phyloP scores from a whole-genome alignment of 441 rosid genomes.

The Jatropha podagrica region DNA sequence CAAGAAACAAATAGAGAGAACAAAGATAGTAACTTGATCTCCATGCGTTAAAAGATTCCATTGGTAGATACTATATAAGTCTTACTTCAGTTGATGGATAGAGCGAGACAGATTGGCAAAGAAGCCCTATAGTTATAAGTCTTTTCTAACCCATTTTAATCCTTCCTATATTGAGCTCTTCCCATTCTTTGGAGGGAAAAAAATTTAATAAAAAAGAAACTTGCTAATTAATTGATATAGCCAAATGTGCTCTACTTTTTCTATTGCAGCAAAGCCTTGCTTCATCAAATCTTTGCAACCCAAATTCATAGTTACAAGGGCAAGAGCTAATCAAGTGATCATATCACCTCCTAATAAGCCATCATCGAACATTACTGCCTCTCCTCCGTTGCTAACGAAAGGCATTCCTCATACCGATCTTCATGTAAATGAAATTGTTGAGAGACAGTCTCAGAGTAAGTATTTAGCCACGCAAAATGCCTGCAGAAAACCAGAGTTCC shows the following conservation, averaged over 20 bases:
- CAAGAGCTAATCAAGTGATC: conserved; percentile 30
- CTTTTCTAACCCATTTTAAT: neutral
- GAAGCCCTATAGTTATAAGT: too few relatives aligned
- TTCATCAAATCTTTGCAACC: conserved; percentile 3
- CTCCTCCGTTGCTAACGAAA: conserved; percentile 27
- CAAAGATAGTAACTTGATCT: neutral
- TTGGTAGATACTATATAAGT: neutral
- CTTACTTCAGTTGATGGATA: neutral
- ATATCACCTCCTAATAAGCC: conserved; percentile 28
- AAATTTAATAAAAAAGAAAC: too few relatives aligned
- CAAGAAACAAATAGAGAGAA: conserved; percentile 5
- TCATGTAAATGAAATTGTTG: conserved; percentile 34
- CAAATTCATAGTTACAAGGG: conserved; percentile 1
- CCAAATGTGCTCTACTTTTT: conserved; percentile 34
- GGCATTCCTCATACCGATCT: conserved; percentile 39
- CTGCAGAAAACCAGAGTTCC: conserved; percentile 34
- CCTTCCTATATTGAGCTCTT: neutral
- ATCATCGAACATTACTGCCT: neutral
- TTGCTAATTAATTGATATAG: too few relatives aligned
- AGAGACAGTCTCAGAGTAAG: conserved; percentile 33
- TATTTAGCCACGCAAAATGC: conserved; percentile 16
- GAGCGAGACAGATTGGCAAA: too few relatives aligned
- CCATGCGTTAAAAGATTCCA: neutral
- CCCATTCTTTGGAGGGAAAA: too few relatives aligned
- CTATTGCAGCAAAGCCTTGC: conserved; percentile 32